Conservation (phyloP, 2,329 filamentous ascomycete species). For the Intubia oerlemansii region DNA sequence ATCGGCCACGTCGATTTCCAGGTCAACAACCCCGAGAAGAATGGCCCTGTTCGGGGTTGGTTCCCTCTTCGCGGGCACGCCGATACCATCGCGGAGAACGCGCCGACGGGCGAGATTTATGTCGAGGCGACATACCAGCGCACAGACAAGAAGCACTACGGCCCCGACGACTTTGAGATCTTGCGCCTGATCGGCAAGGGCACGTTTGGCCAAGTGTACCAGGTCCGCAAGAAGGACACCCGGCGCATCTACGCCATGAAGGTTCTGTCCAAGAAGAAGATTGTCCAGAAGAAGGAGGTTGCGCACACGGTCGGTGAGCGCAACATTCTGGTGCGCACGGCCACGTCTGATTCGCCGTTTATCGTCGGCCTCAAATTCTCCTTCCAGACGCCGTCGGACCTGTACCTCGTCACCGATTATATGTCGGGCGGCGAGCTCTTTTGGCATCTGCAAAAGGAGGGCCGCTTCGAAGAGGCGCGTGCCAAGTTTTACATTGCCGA, state of each 20-base stretch:
- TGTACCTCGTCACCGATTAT: constrained; percentile 97
- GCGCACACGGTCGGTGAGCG: constrained; percentile 92
- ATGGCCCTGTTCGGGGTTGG: constrained; percentile 63
- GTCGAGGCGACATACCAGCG: constrained; percentile 72
- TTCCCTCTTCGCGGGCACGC: constrained; percentile 57
- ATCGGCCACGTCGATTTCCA: constrained; percentile 75
- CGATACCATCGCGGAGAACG: constrained; percentile 49
- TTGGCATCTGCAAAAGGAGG: constrained; percentile 96
- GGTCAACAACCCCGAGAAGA: constrained; percentile 40
- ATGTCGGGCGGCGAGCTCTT: constrained; percentile 98
- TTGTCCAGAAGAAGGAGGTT: constrained; percentile 98
- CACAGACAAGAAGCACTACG: constrained; percentile 76
- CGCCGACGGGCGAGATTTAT: constrained; percentile 70
- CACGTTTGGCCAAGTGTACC: constrained; percentile 95
- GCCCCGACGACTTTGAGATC: constrained; percentile 89
- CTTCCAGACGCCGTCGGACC: constrained; percentile 89
- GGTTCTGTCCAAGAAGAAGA: constrained; percentile 96
- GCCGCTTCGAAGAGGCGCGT: constrained; percentile 79
- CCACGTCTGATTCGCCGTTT: constrained; percentile 87
- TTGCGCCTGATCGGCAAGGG: constrained; percentile 93
- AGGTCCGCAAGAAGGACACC: constrained; percentile 94
- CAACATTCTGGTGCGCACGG: constrained; percentile 91
- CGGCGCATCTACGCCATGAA: constrained; percentile 98
- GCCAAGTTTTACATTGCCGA: constrained; percentile 99
- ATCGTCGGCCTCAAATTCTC: constrained; percentile 98